These are phyloP conservation scores for Russula emetica DNA, from an alignment of 768 basidiomycete genomes.

Conservation along the genomic window DNA sequence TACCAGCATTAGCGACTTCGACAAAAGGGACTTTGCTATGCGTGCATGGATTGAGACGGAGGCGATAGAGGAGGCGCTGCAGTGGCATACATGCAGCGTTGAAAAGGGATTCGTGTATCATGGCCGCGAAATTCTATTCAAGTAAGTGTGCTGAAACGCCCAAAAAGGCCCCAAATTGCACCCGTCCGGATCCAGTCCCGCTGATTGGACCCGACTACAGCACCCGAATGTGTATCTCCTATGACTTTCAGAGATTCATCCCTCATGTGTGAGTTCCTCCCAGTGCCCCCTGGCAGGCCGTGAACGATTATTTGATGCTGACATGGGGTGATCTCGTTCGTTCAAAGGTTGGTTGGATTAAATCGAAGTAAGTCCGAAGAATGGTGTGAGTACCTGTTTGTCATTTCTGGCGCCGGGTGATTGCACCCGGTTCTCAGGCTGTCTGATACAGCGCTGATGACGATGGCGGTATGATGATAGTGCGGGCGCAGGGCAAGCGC, in stretches of 20 bases:
- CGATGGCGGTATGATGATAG: neutral
- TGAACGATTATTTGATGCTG: constrained; percentile 32
- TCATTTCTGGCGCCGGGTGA: neutral
- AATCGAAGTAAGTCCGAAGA: constrained; percentile 56
- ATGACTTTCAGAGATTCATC: constrained; percentile 62
- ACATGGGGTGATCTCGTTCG: constrained; percentile 40
- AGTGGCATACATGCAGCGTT: constrained; percentile 60
- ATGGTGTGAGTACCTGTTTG: constrained; percentile 48
- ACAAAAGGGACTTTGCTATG: constrained; percentile 59
- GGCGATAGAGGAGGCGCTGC: constrained; percentile 56
- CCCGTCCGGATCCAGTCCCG: neutral
- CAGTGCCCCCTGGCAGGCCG: neutral
- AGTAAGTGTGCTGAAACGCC: constrained; percentile 44
- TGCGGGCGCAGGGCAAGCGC: constrained; percentile 32
- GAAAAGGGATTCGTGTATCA: constrained; percentile 66
- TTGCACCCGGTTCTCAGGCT: constrained; percentile 20
- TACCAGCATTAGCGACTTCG: constrained; percentile 40
- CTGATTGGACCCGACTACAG: constrained; percentile 37
- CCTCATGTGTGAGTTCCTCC: constrained; percentile 50
- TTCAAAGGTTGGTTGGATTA: constrained; percentile 21
- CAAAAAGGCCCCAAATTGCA: constrained; percentile 9
- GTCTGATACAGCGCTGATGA: neutral
- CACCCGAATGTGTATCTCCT: constrained; percentile 63
- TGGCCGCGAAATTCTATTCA: constrained; percentile 71
- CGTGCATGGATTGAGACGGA: constrained; percentile 70